These are phyloP conservation scores for Ambrosiella beaveri DNA, from an alignment of 2,329 filamentous ascomycete species.

Conservation along the genomic window DNA sequence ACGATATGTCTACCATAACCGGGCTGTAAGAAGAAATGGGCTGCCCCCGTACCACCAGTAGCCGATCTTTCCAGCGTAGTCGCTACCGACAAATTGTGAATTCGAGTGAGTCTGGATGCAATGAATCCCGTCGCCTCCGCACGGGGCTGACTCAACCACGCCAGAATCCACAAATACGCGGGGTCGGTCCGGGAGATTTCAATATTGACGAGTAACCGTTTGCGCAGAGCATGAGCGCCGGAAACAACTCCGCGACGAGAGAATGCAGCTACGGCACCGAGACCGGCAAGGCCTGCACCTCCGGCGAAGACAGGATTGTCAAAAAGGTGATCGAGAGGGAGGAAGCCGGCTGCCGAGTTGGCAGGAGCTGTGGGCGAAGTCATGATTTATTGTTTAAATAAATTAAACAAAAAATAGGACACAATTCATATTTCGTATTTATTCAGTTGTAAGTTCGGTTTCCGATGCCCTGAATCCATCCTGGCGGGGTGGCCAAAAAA, in stretches of 20 bases:
- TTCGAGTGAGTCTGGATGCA: conserved; percentile 38
- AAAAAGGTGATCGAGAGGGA: conserved; percentile 27
- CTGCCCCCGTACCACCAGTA: conserved; percentile 46
- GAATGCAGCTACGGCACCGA: conserved; percentile 67
- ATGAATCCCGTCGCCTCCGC: conserved; percentile 39
- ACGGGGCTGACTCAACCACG: conserved; percentile 82
- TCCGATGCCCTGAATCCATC: background rate
- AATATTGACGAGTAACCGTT: conserved; percentile 80
- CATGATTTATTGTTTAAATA: background rate
- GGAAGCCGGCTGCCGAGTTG: conserved; percentile 2
- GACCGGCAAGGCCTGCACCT: conserved; percentile 78
- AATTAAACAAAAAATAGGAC: background rate
- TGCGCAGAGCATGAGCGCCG: conserved; percentile 56
- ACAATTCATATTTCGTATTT: too few species aligned
- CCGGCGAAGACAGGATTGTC: conserved; percentile 47
- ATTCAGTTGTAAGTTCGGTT: too few species aligned
- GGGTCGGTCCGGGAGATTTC: conserved; percentile 91
- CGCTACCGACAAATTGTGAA: conserved; percentile 41
- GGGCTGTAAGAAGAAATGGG: conserved; percentile 72
- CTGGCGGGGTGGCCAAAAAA: background rate
- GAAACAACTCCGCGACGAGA: conserved; percentile 61
- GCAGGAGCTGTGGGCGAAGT: background rate
- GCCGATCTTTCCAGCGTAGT: conserved; percentile 32
- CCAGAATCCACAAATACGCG: conserved; percentile 83
- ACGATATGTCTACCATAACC: conserved; percentile 81